Conservation (phyloP, 2,329 filamentous ascomycete species). For the Fusarium sp. region DNA sequence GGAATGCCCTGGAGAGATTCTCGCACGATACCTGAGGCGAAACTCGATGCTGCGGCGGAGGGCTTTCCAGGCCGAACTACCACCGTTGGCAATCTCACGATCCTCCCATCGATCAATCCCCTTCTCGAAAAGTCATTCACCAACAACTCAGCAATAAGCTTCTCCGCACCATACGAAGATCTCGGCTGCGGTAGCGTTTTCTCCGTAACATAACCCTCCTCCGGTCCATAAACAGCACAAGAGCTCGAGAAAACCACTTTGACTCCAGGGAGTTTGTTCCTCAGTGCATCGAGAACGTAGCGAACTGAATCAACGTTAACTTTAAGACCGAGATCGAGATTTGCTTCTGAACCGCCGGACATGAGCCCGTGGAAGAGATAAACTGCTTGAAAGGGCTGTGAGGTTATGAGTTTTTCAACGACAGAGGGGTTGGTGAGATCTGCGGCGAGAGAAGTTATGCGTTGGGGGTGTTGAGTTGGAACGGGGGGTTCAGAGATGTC, state of each 20-base stretch:
- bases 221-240: constrained; percentile 67
- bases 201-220: constrained; percentile 31
- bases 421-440: constrained; percentile 39
- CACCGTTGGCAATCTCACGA: constrained; percentile 69
- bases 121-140: constrained; percentile 56
- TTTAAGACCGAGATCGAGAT: constrained; percentile 64
- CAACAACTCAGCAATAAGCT: constrained; percentile 67
- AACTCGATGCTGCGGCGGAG: constrained; percentile 70
- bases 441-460: constrained; percentile 41
- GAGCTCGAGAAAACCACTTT: constrained; percentile 69
- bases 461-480: constrained; percentile 53
- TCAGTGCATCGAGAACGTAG: constrained; percentile 63
- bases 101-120: constrained; percentile 67
- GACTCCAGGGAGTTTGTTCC: constrained; percentile 58
- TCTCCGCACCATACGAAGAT: constrained; percentile 72
- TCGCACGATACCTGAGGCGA: constrained; percentile 71
- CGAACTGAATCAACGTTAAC: constrained; percentile 71
- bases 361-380: constrained; percentile 74
- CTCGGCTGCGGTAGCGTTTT: constrained; percentile 56
- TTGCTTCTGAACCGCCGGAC: constrained; percentile 70
- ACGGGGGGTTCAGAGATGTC: constrained; percentile 67
- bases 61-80: constrained; percentile 70
- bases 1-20: constrained; percentile 62
- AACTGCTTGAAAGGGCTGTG: constrained; percentile 55
- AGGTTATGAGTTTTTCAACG: constrained; percentile 46